Conservation (phyloP, 441 rosid species). For the Syzygium syzygioides region DNA sequence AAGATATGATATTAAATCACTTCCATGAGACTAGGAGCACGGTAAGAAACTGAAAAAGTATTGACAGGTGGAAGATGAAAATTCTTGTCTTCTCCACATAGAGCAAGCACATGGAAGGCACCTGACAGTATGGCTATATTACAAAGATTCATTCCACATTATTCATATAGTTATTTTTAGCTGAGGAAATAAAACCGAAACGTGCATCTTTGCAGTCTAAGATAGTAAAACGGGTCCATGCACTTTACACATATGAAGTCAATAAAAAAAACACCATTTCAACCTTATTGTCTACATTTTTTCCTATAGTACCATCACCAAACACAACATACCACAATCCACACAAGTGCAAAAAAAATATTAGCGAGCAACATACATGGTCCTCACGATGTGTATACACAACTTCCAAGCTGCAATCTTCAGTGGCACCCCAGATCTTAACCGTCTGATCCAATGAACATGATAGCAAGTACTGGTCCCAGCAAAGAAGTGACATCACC, state of each 20-base stretch:
- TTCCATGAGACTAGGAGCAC: not conserved
- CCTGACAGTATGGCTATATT: not conserved
- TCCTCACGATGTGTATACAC: slow-evolving; percentile 5
- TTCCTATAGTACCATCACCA: not conserved
- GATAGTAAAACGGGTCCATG: not conserved
- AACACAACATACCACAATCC: not conserved
- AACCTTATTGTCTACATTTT: not conserved
- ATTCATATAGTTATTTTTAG: not conserved
- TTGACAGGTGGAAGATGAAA: not conserved
- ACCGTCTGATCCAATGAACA: slow-evolving; percentile 34
- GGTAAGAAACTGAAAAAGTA: not conserved
- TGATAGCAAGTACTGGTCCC: slow-evolving; percentile 32
- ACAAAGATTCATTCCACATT: not conserved
- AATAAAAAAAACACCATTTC: not conserved
- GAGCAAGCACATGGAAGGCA: not conserved
- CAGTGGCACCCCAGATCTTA: slow-evolving; percentile 27
- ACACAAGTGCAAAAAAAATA: not conserved
- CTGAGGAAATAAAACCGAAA: not conserved
- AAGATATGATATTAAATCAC: not conserved
- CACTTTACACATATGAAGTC: not conserved
- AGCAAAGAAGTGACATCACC: slow-evolving; percentile 35
- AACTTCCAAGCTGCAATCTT: slow-evolving; percentile 19
- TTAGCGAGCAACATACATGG: slow-evolving; percentile 10
- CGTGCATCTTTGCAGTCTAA: not conserved
- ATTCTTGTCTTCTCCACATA: not conserved